Evolutionary conservation across 805 yeast genomes (phyloP), one percentile per base, ranked within the genome.

Genomic region (Suhomyces tanzawaensis): DNA sequence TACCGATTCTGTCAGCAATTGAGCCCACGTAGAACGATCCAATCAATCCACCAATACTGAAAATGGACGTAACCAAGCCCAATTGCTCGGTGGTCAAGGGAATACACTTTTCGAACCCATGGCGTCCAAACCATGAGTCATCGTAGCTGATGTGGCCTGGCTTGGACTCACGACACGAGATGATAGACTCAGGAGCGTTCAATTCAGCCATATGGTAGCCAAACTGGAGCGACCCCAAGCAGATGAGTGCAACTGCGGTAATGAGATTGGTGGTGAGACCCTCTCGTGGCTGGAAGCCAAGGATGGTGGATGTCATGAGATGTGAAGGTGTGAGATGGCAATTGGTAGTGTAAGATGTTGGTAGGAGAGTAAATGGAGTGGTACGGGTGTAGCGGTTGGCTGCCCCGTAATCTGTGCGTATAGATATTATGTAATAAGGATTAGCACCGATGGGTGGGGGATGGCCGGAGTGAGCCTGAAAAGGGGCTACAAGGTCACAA

Each of bases 131-230:
- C 62, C 66, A 66, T 2, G 73, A 59, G 4, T 60, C 55, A 4
- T 41, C 46, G 42, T 64, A 74, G 1, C 64, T 62, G 8, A 49
- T 25, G 4, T 19, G 19, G 5, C 64, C 68, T 1, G 73, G 72
- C 6, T 45, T 49, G 4, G 55, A 42, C 3, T 40, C 44, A 17
- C 53, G 59, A 53, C 95, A 87, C 8, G 85, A 74, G 33, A 88
- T 69, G 22, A 77, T 75, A 11, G 75, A 72, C 40, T 84, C 85
- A 0, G 97, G 96, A 5, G 96, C 95, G 62, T 91, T 91, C 57
- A 91, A 71, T 58, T 90, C 97, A 1, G 96, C 83, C 83, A 91
- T 82, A 58, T 93, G 98, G 58, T 85, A 88, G 1, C 99, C 99
- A 59, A 83, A 93, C 59, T 89, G 97, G 9, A 90, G 67, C 2